phyloP scores from a whole-genome alignment of 129 eudicot species.

The Centrapalus pauciflorus region DNA sequence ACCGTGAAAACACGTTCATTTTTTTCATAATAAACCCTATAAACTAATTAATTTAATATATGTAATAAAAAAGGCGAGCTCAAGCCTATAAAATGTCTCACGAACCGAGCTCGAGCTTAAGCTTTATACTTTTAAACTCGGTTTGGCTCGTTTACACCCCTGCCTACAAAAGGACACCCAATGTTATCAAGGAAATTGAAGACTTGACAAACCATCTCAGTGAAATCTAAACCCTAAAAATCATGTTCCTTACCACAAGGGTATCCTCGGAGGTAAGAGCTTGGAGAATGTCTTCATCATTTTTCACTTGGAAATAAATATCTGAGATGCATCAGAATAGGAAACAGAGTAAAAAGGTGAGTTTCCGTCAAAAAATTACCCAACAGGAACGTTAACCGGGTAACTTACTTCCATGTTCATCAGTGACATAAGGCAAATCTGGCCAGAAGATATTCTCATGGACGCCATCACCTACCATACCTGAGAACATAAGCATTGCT shows the following conservation, averaged over 20 bases:
- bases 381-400: background rate
- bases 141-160: too few relatives aligned
- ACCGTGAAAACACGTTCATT: too few relatives aligned
- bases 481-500: constrained; percentile 83
- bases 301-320: constrained; percentile 91
- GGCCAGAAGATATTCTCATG: constrained; percentile 94
- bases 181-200: constrained; percentile 9
- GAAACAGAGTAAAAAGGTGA: constrained; percentile 7
- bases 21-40: too few relatives aligned
- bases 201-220: background rate
- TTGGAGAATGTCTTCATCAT: constrained; percentile 83
- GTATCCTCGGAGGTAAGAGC: constrained; percentile 65
- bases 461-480: constrained; percentile 57
- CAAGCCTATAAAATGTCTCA: too few relatives aligned
- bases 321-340: constrained; percentile 47
- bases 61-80: too few relatives aligned
- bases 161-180: background rate
- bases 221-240: background rate
- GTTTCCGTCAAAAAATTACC: background rate
- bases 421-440: constrained; percentile 89
- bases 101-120: too few relatives aligned
- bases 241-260: constrained; percentile 65
- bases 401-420: constrained; percentile 86
- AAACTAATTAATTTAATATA: too few relatives aligned
- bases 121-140: too few relatives aligned